Evolutionary conservation across 129 eudicot species (phyloP).

Genomic region (Daucus carota): DH1_v3.0 NC_030384.2:49226501-49227000

Average conservation of each 20-base stretch:
- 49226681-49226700: constrained; percentile 42
- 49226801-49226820: constrained; percentile 26
- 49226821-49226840: constrained; percentile 55
- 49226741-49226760: constrained; percentile 45
- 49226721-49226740: constrained; percentile 55
- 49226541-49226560: neutral
- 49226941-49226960: constrained; percentile 9
- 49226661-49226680: constrained; percentile 33
- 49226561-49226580: neutral
- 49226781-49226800: constrained; percentile 32
- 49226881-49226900: constrained; percentile 13
- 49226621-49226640: neutral
- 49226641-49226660: neutral
- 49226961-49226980: constrained; percentile 14
- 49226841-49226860: constrained; percentile 49
- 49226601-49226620: neutral
- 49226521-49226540: neutral
- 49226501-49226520: too few relatives aligned
- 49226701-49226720: constrained; percentile 58
- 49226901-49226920: constrained; percentile 14
- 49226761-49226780: constrained; percentile 27
- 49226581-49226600: neutral
- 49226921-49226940: neutral
- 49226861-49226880: constrained; percentile 26
- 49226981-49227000: constrained; percentile 21